Evolutionary conservation across 2,329 filamentous ascomycete genomes (phyloP).

Genomic region (Trichoderma atroviride): DNA sequence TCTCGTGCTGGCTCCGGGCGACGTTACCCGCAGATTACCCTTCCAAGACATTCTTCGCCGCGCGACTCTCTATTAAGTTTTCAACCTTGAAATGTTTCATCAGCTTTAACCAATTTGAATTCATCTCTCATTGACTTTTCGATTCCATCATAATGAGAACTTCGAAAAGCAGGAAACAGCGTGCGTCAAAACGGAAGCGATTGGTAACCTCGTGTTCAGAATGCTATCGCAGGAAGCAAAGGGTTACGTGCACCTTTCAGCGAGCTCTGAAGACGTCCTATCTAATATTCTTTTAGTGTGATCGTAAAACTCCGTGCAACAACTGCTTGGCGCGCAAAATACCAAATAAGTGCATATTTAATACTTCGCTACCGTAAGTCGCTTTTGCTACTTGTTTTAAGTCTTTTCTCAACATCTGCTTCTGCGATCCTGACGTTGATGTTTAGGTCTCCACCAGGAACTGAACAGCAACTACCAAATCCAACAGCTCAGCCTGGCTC

Average conservation of each 20-base stretch:
- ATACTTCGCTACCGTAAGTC: background rate
- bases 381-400: background rate
- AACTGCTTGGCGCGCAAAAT: background rate
- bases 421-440: background rate
- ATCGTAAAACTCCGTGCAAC: background rate
- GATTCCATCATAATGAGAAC: background rate
- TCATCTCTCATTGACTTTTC: background rate
- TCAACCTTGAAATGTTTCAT: background rate
- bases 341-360: background rate
- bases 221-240: background rate
- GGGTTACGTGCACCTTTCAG: background rate
- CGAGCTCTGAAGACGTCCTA: background rate
- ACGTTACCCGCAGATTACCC: background rate
- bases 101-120: background rate
- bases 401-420: background rate
- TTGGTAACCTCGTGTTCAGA: background rate
- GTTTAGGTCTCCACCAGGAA: background rate
- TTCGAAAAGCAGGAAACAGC: background rate
- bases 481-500: background rate
- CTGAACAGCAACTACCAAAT: background rate
- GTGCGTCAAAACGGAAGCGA: background rate
- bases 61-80: background rate
- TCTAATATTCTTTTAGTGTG: background rate
- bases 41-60: background rate
- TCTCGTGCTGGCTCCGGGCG: background rate